Evolutionary conservation across 192 early-diverging fungal species (phyloP).

Genomic region (Coemansia sp.): DNA sequence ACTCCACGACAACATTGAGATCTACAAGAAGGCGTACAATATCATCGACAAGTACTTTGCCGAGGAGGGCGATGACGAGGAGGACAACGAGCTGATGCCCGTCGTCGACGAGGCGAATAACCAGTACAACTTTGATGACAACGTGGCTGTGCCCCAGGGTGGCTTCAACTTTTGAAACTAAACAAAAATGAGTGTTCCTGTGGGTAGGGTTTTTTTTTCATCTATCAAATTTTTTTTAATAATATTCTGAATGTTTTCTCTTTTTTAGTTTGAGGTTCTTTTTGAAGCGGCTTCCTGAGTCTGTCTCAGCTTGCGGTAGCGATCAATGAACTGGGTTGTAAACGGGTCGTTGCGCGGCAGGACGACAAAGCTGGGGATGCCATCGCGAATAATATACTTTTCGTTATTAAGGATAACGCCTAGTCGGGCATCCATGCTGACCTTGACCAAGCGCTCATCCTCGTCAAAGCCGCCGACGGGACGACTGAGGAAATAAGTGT

Average conservation of each 20-base stretch:
- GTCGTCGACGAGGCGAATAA: slow-evolving; percentile 75
- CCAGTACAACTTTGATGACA: slow-evolving; percentile 74
- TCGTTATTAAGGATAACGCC: slow-evolving; percentile 62
- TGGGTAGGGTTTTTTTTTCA: background rate
- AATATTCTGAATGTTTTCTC: background rate
- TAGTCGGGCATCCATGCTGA: slow-evolving; percentile 64
- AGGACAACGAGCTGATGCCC: slow-evolving; percentile 63
- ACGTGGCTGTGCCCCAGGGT: slow-evolving; percentile 69
- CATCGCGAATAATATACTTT: slow-evolving; percentile 78
- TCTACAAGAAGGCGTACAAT: slow-evolving; percentile 94
- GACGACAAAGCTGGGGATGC: slow-evolving; percentile 83
- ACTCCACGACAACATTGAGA: slow-evolving; percentile 91
- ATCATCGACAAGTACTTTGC: slow-evolving; percentile 97
- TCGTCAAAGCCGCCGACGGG: slow-evolving; percentile 50
- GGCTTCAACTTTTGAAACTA: slow-evolving; percentile 78
- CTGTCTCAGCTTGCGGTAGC: slow-evolving; percentile 59
- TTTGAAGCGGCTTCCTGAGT: slow-evolving; percentile 25
- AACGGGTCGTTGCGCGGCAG: slow-evolving; percentile 68
- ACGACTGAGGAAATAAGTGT: slow-evolving; percentile 77
- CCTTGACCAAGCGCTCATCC: slow-evolving; percentile 66
- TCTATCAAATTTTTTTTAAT: background rate
- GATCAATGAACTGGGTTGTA: slow-evolving; percentile 62
- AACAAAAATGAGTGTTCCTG: too few species aligned
- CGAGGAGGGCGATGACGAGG: slow-evolving; percentile 81
- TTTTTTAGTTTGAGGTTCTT: slow-evolving; percentile 1